A percentile compares a stretch with the other conserved stretches of the same genome.
phyloP scores from a whole-genome alignment of 495 filamentous ascomycete genomes.

The Trichoderma parareesei region DNA sequence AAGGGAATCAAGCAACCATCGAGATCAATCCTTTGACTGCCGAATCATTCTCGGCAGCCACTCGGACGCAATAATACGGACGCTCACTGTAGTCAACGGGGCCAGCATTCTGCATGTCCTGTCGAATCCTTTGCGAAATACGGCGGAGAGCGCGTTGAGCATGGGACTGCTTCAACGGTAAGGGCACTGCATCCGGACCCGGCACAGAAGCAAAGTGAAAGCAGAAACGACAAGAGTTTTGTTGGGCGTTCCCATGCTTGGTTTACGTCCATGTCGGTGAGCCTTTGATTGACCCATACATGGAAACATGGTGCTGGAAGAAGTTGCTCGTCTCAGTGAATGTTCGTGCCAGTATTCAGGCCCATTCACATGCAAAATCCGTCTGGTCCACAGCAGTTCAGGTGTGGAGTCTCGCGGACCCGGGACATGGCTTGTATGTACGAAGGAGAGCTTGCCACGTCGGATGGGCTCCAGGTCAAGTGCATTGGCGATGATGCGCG shows the following conservation, averaged over 20 bases:
- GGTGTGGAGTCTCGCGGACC: neutral
- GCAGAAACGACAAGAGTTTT: neutral
- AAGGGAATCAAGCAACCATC: neutral
- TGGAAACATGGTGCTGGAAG: neutral
- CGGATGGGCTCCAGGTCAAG: neutral
- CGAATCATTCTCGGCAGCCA: too few species aligned
- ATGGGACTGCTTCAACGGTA: too few species aligned
- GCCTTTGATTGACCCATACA: neutral
- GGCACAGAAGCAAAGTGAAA: too few species aligned
- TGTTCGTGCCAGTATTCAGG: neutral
- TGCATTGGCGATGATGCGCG: neutral
- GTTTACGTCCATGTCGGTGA: neutral
- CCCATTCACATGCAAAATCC: neutral
- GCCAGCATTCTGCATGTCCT: too few species aligned
- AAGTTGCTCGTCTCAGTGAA: too few species aligned
- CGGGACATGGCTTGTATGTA: too few species aligned
- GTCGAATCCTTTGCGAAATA: too few species aligned
- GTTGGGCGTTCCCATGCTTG: neutral
- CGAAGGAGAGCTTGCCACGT: neutral
- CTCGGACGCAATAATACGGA: too few species aligned
- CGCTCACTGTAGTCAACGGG: too few species aligned
- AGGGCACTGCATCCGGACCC: too few species aligned
- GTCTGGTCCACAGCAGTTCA: neutral
- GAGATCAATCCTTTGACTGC: neutral
- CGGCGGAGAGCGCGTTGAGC: too few species aligned